Percentiles rank a stretch among this genome's conserved stretches.
Evolutionary conservation across 768 basidiomycete species (phyloP).

Genomic region (Leccinum pellstonianum): DNA sequence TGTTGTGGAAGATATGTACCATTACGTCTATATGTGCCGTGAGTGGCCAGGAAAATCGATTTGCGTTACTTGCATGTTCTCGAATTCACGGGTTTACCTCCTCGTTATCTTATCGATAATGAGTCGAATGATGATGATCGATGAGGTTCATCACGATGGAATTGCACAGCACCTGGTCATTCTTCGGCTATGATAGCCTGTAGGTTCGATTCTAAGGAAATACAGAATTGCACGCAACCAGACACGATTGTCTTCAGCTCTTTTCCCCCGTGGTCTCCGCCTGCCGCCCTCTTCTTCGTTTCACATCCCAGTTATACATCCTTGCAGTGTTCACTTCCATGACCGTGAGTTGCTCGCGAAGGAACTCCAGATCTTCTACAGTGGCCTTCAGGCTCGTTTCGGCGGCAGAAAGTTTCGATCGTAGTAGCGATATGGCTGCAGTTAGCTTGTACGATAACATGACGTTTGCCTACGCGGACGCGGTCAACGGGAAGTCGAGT

Average conservation of each 20-base stretch:
- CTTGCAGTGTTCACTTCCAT: slow-evolving; percentile 97
- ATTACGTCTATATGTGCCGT: slow-evolving; percentile 26
- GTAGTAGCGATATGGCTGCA: slow-evolving; percentile 71
- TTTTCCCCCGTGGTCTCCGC: slow-evolving; percentile 26
- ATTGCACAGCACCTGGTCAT: not conserved
- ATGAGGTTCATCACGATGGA: not conserved
- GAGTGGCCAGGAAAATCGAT: not conserved
- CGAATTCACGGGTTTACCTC: not conserved
- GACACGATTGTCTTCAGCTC: slow-evolving; percentile 9
- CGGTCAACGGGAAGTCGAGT: not conserved
- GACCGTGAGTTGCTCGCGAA: slow-evolving; percentile 92
- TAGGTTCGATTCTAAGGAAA: not conserved
- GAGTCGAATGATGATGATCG: not conserved
- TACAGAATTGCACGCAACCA: not conserved
- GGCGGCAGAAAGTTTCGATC: slow-evolving; percentile 72
- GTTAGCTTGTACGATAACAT: slow-evolving; percentile 93
- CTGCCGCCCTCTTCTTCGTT: slow-evolving; percentile 62
- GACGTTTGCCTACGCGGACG: slow-evolving; percentile 77
- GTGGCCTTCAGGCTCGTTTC: slow-evolving; percentile 63
- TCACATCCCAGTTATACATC: slow-evolving; percentile 96
- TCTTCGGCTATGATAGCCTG: not conserved
- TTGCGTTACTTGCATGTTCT: too few relatives aligned
- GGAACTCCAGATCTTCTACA: slow-evolving; percentile 86
- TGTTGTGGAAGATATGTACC: too few relatives aligned
- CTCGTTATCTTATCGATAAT: not conserved